Conservation (phyloP, 1,284 basidiomycete species). For the Heterobasidion irregulare region DNA sequence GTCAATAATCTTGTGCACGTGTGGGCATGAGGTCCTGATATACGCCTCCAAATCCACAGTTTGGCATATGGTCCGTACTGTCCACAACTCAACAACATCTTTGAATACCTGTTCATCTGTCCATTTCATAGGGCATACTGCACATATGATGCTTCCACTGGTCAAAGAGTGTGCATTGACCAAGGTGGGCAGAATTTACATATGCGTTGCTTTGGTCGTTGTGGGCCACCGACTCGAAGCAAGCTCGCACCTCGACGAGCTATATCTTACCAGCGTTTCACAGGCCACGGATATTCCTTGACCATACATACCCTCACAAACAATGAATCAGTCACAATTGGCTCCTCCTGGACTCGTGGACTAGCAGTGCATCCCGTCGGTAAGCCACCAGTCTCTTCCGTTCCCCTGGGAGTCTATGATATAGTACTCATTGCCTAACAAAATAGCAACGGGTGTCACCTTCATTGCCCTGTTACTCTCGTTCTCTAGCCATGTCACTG, state of each 20-base stretch:
- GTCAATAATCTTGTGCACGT: background rate
- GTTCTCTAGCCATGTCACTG: slow-evolving; percentile 50
- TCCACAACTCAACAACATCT: background rate
- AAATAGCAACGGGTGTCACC: slow-evolving; percentile 52
- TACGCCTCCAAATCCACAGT: slow-evolving; percentile 23
- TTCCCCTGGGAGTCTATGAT: background rate
- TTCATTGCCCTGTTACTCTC: slow-evolving; percentile 57
- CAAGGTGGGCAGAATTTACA: slow-evolving; percentile 21
- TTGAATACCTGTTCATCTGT: slow-evolving; percentile 1
- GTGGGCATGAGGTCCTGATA: background rate
- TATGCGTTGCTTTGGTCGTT: background rate
- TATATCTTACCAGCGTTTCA: background rate
- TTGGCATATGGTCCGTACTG: slow-evolving; percentile 48
- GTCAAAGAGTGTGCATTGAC: slow-evolving; percentile 36
- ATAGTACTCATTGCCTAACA: slow-evolving; percentile 1
- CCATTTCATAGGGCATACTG: slow-evolving; percentile 41
- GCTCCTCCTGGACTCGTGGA: slow-evolving; percentile 60
- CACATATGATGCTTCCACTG: slow-evolving; percentile 33
- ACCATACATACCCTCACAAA: slow-evolving; percentile 24
- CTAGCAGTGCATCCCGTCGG: slow-evolving; percentile 69
- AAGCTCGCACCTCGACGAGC: too few species aligned
- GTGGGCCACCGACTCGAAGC: too few species aligned
- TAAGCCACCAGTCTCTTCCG: slow-evolving; percentile 19
- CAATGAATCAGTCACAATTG: slow-evolving; percentile 26
- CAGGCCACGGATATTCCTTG: slow-evolving; percentile 49